A percentile compares a stretch with the other conserved stretches of the same genome.
Conservation (phyloP, 2,329 filamentous ascomycete species). For the Fusarium nisikadoi region DNA sequence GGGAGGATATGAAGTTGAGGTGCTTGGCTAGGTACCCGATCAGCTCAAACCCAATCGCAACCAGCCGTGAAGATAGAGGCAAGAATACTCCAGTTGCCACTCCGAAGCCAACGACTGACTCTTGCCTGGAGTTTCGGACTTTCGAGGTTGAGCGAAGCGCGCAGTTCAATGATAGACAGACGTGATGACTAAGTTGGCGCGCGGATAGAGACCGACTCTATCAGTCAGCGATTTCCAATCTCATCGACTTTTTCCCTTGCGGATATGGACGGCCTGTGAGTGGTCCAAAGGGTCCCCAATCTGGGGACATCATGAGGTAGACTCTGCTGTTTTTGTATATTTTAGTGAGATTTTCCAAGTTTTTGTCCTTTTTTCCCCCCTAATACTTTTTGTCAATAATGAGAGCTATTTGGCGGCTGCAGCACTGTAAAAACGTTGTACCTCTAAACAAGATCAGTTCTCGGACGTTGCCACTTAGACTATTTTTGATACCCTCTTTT, state of each 20-base stretch:
- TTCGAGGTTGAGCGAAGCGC: background rate
- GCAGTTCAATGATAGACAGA: background rate
- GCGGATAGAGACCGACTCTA: slow-evolving; percentile 27
- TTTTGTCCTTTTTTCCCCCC: background rate
- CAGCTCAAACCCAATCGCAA: background rate
- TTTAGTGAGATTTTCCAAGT: slow-evolving; percentile 10
- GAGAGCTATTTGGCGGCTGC: slow-evolving; percentile 20
- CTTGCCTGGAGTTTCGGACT: background rate
- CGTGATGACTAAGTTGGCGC: slow-evolving; percentile 41
- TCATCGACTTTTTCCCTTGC: slow-evolving; percentile 1
- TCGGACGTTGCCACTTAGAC: background rate
- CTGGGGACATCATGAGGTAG: slow-evolving; percentile 28
- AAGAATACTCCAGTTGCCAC: too few relatives aligned
- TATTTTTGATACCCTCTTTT: background rate
- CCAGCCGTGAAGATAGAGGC: background rate
- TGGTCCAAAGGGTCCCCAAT: slow-evolving; percentile 14
- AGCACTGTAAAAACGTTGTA: slow-evolving; percentile 1
- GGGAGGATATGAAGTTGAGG: background rate
- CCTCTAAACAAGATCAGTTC: slow-evolving; percentile 4
- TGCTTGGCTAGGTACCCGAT: too few relatives aligned
- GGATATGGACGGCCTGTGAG: slow-evolving; percentile 27
- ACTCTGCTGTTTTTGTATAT: slow-evolving; percentile 7
- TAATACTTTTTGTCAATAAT: slow-evolving; percentile 11
- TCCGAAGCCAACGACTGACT: background rate
- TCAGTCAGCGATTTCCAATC: slow-evolving; percentile 41